A percentile compares a stretch with the other conserved stretches of the same genome.
Evolutionary conservation across 139 green algal genomes (phyloP).

Genomic region (Chlamydomonas urium): DNA sequence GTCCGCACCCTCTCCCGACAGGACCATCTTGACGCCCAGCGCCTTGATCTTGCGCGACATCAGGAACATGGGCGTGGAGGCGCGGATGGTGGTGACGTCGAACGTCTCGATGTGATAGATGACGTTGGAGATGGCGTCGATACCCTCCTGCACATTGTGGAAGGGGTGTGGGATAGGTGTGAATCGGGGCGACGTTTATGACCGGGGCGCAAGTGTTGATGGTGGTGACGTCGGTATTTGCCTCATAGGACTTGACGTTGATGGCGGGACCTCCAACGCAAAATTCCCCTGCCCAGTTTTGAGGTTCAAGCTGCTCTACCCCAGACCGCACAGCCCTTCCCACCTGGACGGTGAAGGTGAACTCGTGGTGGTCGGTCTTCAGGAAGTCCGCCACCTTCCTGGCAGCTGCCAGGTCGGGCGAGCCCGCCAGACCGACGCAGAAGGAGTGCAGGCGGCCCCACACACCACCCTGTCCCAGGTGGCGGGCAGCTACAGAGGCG

Average conservation of each 20-base stretch:
- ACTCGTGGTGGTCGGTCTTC: slow-evolving; percentile 94
- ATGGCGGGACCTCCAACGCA: no score
- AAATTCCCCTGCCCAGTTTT: no score
- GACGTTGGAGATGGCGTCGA: slow-evolving; percentile 91
- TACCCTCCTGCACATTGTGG: slow-evolving; percentile 88
- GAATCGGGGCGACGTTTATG: no score
- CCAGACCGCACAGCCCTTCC: no score
- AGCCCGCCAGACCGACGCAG: slow-evolving; percentile 83
- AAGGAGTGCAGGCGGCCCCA: slow-evolving; percentile 82
- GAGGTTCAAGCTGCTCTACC: no score
- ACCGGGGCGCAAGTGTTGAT: no score
- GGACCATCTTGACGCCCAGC: slow-evolving; percentile 74
- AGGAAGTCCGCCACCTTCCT: slow-evolving; percentile 86
- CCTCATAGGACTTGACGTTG: no score
- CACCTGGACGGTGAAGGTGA: slow-evolving; percentile 88
- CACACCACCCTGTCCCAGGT: slow-evolving; percentile 19
- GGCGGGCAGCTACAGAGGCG: slow-evolving; percentile 59
- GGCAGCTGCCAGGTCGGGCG: slow-evolving; percentile 89
- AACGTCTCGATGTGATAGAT: slow-evolving; percentile 95
- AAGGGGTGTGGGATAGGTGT: no score
- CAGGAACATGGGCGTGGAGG: slow-evolving; percentile 95
- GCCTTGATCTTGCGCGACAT: slow-evolving; percentile 93
- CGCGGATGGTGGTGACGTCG: slow-evolving; percentile 72
- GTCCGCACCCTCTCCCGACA: slow-evolving; percentile 92
- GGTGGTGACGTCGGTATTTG: no score